A percentile compares a stretch with the other conserved stretches of the same genome.
These are phyloP conservation scores for Ascomycota sp. DNA, from an alignment of 2,329 filamentous ascomycete species.

Conservation along the genomic window DNA sequence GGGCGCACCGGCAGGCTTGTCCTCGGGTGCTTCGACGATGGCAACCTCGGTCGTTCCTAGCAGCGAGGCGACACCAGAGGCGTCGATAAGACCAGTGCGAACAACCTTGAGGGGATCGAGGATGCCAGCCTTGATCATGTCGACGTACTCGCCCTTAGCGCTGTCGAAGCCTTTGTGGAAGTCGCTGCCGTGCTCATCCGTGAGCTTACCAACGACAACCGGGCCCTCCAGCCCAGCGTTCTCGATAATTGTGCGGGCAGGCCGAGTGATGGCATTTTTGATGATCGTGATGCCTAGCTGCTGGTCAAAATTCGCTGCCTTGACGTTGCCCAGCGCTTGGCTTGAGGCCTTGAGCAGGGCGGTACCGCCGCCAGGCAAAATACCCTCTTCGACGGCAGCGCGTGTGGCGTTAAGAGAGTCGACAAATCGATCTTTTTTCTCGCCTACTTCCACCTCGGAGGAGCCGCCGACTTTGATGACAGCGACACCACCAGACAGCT, in stretches of 20 bases:
- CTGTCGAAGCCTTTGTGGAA: slow-evolving; percentile 99
- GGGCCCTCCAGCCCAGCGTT: slow-evolving; percentile 93
- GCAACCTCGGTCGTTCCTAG: slow-evolving; percentile 96
- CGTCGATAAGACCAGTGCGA: slow-evolving; percentile 84
- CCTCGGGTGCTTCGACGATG: slow-evolving; percentile 87
- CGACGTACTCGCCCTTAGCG: slow-evolving; percentile 90
- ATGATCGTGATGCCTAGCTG: slow-evolving; percentile 94
- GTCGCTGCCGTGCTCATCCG: slow-evolving; percentile 73
- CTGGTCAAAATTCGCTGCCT: slow-evolving; percentile 94
- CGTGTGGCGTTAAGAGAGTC: slow-evolving; percentile 96
- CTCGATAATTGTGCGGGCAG: slow-evolving; percentile 88
- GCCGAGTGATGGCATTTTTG: slow-evolving; percentile 93
- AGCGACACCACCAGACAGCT: slow-evolving; percentile 95
- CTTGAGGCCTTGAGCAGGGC: slow-evolving; percentile 91
- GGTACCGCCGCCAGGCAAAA: slow-evolving; percentile 94
- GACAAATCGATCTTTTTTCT: slow-evolving; percentile 99
- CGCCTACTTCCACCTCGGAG: slow-evolving; percentile 94
- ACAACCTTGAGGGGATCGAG: slow-evolving; percentile 99
- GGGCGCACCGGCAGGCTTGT: slow-evolving; percentile 47
- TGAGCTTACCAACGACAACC: slow-evolving; percentile 93
- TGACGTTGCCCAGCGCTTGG: slow-evolving; percentile 66
- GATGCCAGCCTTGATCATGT: slow-evolving; percentile 95
- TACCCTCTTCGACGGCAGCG: slow-evolving; percentile 96
- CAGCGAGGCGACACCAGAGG: slow-evolving; percentile 86
- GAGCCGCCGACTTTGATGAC: slow-evolving; percentile 98